Evolutionary conservation across 78 protist species (phyloP).

Genomic region (Emiliania huxleyi): DNA sequence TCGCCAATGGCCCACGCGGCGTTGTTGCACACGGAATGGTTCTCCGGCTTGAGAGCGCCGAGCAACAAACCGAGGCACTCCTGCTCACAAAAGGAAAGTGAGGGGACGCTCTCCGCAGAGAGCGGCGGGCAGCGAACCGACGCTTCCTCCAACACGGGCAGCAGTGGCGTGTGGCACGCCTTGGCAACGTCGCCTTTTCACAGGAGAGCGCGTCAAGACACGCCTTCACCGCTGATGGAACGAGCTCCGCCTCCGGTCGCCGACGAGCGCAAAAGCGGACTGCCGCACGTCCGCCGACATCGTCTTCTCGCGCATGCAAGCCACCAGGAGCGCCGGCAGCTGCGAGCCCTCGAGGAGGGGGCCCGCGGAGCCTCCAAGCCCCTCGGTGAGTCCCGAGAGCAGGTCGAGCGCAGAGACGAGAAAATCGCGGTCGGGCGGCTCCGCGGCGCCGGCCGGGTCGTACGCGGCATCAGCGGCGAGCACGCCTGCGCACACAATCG

Average conservation of each 20-base stretch:
- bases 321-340: constrained; percentile 54
- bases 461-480: not conserved
- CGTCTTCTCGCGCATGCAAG: constrained; percentile 46
- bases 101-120: too few species aligned
- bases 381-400: constrained; percentile 76
- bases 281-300: constrained; percentile 67
- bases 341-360: constrained; percentile 48
- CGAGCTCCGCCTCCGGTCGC: too few species aligned
- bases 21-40: constrained; percentile 73
- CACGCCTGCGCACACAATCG: too few species aligned
- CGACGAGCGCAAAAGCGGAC: constrained; percentile 76
- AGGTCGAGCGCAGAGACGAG: constrained; percentile 76
- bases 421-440: constrained; percentile 54
- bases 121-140: too few species aligned
- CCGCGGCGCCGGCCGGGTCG: not conserved
- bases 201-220: too few species aligned
- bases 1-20: constrained; percentile 89
- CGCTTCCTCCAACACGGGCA: too few species aligned
- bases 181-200: too few species aligned
- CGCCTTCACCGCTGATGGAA: too few species aligned
- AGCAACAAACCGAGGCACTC: constrained; percentile 54
- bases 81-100: too few species aligned
- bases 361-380: constrained; percentile 64
- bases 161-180: too few species aligned
- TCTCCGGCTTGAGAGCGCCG: constrained; percentile 44